Base-by-base conservation (phyloP, 2,329 filamentous ascomycete species). In the Fusarium sp. region DNA sequence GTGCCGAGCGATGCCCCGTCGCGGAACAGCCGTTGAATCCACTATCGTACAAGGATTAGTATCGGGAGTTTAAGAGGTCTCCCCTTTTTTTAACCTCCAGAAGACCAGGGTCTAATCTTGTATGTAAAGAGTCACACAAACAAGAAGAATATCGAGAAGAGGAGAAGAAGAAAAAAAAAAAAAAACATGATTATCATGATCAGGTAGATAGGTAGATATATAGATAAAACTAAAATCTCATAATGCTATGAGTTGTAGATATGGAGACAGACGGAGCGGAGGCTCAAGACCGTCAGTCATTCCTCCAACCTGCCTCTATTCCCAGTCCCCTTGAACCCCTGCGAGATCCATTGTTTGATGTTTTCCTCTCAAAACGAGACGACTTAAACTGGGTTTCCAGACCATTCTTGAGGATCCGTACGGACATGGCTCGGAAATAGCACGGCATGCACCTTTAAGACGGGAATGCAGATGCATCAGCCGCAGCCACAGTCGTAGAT, bases 341-440 rank as follows among this genome's bases (percentile, higher is more conserved):
- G 55, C 8, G 30, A 42, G 38, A 40, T 66, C 55, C 55, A 66
- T 66, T 66, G 49, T 62, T 66, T 67, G 63, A 66, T 66, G 63
- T 66, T 62, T 62, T 66, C 47, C 22, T 62, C 42, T 50, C 18
- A 67, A 46, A 51, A 66, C 43, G 56, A 62, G 47, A 27, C 63
- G 62, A 62, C 49, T 40, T 59, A 29, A 51, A 32, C 53, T 71
- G 59, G 58, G 59, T 56, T 62, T 32, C 45, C 25, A 53, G 44
- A 49, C 43, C 60, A 65, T 57, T 42, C 55, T 32, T 42, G 45
- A 44, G 27, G 63, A 24, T 63, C 27, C 27, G 42, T 42, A 49
- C 71, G 71, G 72, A 60, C 59, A 73, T 73, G 67, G 27, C 58
- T 75, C 73, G 73, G 73, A 44, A 53, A 55, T 74, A 61, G 55